Evolutionary conservation across 305 asterid genomes (phyloP).

Genomic region (Rubia tinctorum): DNA sequence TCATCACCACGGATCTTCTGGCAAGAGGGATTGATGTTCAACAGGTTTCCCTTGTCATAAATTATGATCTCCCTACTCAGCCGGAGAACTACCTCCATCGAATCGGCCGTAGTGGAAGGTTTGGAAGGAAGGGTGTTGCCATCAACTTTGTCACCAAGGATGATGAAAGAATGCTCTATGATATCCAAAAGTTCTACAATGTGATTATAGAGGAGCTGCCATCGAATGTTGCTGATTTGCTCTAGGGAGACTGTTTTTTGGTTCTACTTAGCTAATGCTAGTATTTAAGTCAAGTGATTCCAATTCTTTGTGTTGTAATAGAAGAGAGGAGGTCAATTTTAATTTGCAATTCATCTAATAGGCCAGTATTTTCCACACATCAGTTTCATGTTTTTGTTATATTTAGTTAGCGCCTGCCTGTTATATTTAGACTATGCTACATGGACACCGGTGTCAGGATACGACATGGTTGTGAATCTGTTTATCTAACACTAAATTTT

Average conservation of each 20-base stretch:
- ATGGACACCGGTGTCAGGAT: too few relatives aligned
- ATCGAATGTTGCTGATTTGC: slow-evolving; percentile 29
- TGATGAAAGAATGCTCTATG: slow-evolving; percentile 32
- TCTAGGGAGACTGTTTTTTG: background rate
- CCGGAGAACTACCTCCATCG: slow-evolving; percentile 33
- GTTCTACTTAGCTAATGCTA: background rate
- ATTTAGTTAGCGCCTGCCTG: too few relatives aligned
- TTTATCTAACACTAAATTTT: too few relatives aligned
- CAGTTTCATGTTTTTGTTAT: background rate
- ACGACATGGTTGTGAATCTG: too few relatives aligned
- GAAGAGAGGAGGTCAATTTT: background rate
- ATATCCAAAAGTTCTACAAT: slow-evolving; percentile 32
- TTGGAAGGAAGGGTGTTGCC: slow-evolving; percentile 32
- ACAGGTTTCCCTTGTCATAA: slow-evolving; percentile 30
- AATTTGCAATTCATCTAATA: background rate
- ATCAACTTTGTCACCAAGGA: slow-evolving; percentile 31
- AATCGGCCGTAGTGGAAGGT: slow-evolving; percentile 29
- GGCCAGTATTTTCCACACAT: background rate
- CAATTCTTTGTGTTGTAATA: background rate
- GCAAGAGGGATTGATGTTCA: slow-evolving; percentile 31
- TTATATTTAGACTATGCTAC: too few relatives aligned
- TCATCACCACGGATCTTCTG: slow-evolving; percentile 28
- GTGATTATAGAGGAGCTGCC: slow-evolving; percentile 33
- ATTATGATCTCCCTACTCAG: slow-evolving; percentile 32
- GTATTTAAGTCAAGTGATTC: background rate